A percentile compares a stretch with the other conserved stretches of the same genome.
phyloP scores from a whole-genome alignment of 2,329 filamentous ascomycete species.

The Nigrospora sphaerica region DNA sequence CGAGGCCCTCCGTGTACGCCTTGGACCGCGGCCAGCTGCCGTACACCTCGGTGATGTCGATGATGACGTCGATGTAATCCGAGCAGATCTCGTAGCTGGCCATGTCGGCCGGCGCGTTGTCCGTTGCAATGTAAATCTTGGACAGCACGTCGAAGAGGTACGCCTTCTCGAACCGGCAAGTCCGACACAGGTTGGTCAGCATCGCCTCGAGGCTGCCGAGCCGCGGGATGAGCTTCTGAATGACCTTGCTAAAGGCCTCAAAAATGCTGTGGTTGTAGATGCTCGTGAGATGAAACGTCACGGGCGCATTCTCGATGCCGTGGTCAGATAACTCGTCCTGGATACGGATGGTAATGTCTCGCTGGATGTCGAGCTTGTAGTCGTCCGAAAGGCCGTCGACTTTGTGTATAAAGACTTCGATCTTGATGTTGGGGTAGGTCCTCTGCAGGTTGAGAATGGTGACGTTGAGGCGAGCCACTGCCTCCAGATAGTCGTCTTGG shows the following conservation, averaged over 20 bases:
- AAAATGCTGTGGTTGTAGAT: conserved; percentile 99
- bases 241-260: conserved; percentile 96
- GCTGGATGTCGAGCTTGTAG: conserved; percentile 91
- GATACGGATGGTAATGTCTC: conserved; percentile 93
- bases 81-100: conserved; percentile 97
- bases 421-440: conserved; percentile 86
- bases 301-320: conserved; percentile 86
- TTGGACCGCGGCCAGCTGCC: conserved; percentile 61
- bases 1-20: conserved; percentile 46
- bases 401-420: conserved; percentile 99
- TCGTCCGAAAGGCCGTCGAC: conserved; percentile 96
- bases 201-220: conserved; percentile 88
- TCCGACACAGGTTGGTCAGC: conserved; percentile 87
- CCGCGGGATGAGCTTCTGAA: conserved; percentile 93
- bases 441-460: conserved; percentile 87
- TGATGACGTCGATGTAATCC: conserved; percentile 97
- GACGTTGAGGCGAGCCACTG: conserved; percentile 76
- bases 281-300: conserved; percentile 92
- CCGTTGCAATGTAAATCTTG: conserved; percentile 98
- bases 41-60: conserved; percentile 94
- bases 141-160: conserved; percentile 96
- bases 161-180: conserved; percentile 93
- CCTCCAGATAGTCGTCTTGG: conserved; percentile 94
- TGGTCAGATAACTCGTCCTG: conserved; percentile 92
- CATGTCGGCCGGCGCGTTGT: conserved; percentile 88